A percentile compares a stretch with the other conserved stretches of the same genome.
Evolutionary conservation across 768 basidiomycete genomes (phyloP).

Genomic region (Tylopilus sp.): DNA sequence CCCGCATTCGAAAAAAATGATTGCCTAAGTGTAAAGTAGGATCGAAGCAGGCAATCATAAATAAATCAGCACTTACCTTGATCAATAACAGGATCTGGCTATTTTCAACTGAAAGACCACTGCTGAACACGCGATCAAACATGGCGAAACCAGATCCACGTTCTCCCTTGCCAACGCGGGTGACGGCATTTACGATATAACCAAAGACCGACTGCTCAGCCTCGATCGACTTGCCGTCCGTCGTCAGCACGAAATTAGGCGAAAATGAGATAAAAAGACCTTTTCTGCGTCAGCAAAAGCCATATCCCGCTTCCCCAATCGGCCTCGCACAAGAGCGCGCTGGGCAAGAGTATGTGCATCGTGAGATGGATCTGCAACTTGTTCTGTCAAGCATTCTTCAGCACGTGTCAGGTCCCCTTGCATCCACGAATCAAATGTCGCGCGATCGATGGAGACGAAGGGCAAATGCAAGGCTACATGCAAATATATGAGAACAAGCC

Average conservation of each 20-base stretch:
- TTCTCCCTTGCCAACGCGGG: not conserved
- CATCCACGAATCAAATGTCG: not conserved
- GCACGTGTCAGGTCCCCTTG: not conserved
- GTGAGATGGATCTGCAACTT: not conserved
- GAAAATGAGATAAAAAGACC: not conserved
- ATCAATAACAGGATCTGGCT: slow-evolving; percentile 8
- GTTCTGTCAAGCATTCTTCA: slow-evolving; percentile 1
- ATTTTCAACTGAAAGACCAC: not conserved
- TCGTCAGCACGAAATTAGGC: not conserved
- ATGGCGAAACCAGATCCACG: not conserved
- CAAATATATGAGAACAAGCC: too few species aligned
- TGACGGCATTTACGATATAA: not conserved
- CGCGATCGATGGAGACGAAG: not conserved
- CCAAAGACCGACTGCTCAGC: not conserved
- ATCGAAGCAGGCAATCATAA: fast-evolving
- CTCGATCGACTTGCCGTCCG: not conserved
- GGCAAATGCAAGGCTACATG: not conserved
- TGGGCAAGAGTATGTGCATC: not conserved
- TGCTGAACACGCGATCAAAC: slow-evolving; percentile 10
- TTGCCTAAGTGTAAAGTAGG: not conserved
- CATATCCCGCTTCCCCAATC: not conserved
- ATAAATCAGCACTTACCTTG: not conserved
- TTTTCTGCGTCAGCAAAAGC: slow-evolving; percentile 1
- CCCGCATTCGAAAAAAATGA: slow-evolving; percentile 8
- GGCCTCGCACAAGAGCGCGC: not conserved